Base-by-base conservation (phyloP, 2,329 filamentous ascomycete species). In the Dissoconium aciculare region DNA sequence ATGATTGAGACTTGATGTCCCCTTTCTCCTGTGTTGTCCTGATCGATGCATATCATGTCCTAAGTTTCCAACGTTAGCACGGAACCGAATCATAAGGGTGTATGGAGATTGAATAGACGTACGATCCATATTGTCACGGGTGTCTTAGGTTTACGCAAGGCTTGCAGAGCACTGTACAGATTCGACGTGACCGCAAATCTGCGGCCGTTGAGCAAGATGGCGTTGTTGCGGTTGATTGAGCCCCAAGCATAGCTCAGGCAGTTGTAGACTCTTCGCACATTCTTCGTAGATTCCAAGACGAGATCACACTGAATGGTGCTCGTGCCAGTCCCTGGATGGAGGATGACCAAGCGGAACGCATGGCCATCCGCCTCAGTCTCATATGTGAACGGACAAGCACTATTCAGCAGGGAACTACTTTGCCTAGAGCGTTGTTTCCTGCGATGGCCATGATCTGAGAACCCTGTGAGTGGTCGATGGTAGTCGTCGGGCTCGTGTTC, bases 1-100 rank as follows among this genome's bases (percentile, higher is more conserved):
- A 57, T 57, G 15, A 56, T 48, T 3, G 40, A 42, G 4, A 57
- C 49, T 35, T 56, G 53, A 13, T 47, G 38, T 4, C 36, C 41
- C 12, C 49, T 47, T 25, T 57, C 53, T 4, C 30, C 26, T 12
- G 39, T 27, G 34, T 55, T 45, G 1, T 37, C 29, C 32, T 56
- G 52, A 19, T 56, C 51, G 28, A 57, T 56, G 26, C 50, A 48
- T 24, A 48, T 39, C 17, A 47, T 44, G 32, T 49, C 46, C 19
- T 23, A n/a, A n/a, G n/a, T n/a, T n/a, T n/a, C n/a, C 42, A 43
- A 49, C 4, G 44, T 19, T 17, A 38, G 27, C 4, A 39, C 37
- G 4, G n/a, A 16, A 28, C n/a, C n/a, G n/a, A 9, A 43, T 36
- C 40, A 15, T 17, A 11, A 29, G n/a, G 23, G 5, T n/a, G 23